Evolutionary conservation across 148 eudicot genomes (phyloP).

Genomic region (Vaccinium corymbosum): DNA sequence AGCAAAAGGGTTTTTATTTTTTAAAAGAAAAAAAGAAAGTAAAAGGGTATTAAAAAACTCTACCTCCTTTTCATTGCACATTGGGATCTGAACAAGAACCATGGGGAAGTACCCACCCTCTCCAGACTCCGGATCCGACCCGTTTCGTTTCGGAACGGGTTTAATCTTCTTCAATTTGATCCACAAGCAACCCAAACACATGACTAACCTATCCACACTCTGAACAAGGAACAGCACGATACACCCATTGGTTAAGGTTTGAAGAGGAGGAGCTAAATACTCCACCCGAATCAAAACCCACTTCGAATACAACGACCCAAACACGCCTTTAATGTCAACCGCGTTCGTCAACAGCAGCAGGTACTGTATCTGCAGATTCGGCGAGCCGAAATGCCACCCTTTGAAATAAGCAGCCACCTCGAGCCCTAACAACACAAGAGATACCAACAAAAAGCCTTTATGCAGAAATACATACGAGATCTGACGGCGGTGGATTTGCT

Average conservation of each 20-base stretch:
- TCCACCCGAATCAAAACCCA: slow-evolving; percentile 76
- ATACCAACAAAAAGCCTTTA: slow-evolving; percentile 46
- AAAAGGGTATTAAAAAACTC: not conserved
- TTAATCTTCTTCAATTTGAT: slow-evolving; percentile 64
- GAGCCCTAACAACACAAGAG: slow-evolving; percentile 42
- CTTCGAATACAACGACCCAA: slow-evolving; percentile 47
- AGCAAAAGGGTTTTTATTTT: too few relatives aligned
- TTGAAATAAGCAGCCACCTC: slow-evolving; percentile 64
- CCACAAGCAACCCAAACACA: slow-evolving; percentile 84
- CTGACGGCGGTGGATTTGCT: slow-evolving; percentile 17
- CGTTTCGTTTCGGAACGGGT: slow-evolving; percentile 43
- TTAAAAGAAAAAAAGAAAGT: not conserved
- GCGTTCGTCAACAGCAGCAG: slow-evolving; percentile 26
- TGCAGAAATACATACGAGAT: slow-evolving; percentile 40
- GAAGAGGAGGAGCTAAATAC: slow-evolving; percentile 78
- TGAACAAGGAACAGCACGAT: slow-evolving; percentile 69
- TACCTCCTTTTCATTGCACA: slow-evolving; percentile 98
- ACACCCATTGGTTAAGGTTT: slow-evolving; percentile 67
- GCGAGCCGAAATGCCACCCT: slow-evolving; percentile 56
- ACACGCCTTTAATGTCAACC: slow-evolving; percentile 31
- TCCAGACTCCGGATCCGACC: slow-evolving; percentile 63
- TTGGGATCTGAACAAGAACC: slow-evolving; percentile 99
- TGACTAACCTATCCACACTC: slow-evolving; percentile 74
- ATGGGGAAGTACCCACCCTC: slow-evolving; percentile 76
- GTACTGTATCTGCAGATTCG: slow-evolving; percentile 41